Evolutionary conservation across 2,329 filamentous ascomycete species (phyloP), one percentile per base, ranked within the genome.

Genomic region (Phyllosticta citriasiana): DNA sequence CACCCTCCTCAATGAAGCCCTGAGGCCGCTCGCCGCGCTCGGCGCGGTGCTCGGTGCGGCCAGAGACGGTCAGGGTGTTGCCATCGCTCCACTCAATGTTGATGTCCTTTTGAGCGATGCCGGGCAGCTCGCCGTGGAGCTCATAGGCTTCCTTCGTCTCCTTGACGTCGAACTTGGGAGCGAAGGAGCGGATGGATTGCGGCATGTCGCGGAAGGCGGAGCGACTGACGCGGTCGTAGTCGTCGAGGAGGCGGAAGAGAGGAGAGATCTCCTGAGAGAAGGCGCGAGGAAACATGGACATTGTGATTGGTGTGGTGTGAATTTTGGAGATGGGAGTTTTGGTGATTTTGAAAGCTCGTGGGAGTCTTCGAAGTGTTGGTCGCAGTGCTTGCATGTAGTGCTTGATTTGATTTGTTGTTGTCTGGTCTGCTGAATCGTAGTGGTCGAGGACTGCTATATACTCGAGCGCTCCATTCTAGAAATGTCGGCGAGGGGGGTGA

Each of bases 91-190:
- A 93, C 70, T 93, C 88, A 70, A 93, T 88, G 71, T 82, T 78
- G 69, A 94, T 78, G 69, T 91, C 79, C 67, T 89, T 84, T 76
- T 89, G 88, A 64, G 83, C 82, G 67, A 92, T 79, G 60, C 89
- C 89, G 0, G 89, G 86, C 5, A 93, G 83, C 74, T 93, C 89
- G 68, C 89, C 89, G 68, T 92, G 84, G 22, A 93, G 85, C 74
- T 93, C 86, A 71, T 91, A 93, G 65, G 78, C 72, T 5, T 84
- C 75, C 63, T 82, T 81, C 12, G 82, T 83, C 77, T 94, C 89
- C 72, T 83, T 86, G 64, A 92, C 80, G 68, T 93, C 89, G 70
- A 93, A 93, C 74, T 85, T 88, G 60, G 89, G 89, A 62, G 83
- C 82, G 82, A 91, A 92, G 69, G 82, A 78, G 55, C 78, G 79